Conservation (phyloP, 306 rosid species). For the Calophaca sinica region DNA sequence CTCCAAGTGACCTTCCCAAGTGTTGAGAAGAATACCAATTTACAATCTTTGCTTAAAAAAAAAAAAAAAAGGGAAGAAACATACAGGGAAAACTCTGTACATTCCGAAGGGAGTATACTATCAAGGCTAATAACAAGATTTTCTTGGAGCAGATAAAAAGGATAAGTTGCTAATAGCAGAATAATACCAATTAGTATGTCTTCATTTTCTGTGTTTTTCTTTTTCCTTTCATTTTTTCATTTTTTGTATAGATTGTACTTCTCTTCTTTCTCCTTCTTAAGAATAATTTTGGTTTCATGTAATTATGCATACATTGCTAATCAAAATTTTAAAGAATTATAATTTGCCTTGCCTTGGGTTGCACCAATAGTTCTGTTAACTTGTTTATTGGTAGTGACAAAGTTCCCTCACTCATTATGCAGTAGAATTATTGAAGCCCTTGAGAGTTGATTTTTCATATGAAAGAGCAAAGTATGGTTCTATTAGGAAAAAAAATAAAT, state of each 20-base stretch:
- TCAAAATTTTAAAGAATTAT: too few relatives aligned
- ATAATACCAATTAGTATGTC: conserved; percentile 35
- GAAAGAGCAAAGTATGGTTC: too few relatives aligned
- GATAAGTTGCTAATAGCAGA: not conserved
- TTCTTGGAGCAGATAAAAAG: conserved; percentile 14
- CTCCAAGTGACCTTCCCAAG: conserved; percentile 76
- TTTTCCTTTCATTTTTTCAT: conserved; percentile 26
- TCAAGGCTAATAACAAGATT: conserved; percentile 32
- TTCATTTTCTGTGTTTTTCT: not conserved
- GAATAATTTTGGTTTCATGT: conserved; percentile 39
- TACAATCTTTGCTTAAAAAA: not conserved
- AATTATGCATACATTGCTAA: conserved; percentile 2
- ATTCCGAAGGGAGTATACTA: conserved; percentile 13
- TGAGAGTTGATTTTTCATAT: too few relatives aligned
- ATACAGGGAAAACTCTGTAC: not conserved
- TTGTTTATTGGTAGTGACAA: too few relatives aligned
- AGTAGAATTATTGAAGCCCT: not conserved
- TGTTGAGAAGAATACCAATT: conserved; percentile 49
- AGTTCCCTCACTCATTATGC: not conserved
- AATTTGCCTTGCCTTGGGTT: too few relatives aligned
- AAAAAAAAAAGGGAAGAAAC: conserved; percentile 17
- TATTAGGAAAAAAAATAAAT: too few relatives aligned
- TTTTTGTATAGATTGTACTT: too few relatives aligned
- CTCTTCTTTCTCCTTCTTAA: conserved; percentile 22
- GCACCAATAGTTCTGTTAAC: too few relatives aligned